Percentiles rank a stretch among this genome's conserved stretches.
Evolutionary conservation across 768 basidiomycete species (phyloP).

Genomic region (Cystobasidium tubakii): DNA sequence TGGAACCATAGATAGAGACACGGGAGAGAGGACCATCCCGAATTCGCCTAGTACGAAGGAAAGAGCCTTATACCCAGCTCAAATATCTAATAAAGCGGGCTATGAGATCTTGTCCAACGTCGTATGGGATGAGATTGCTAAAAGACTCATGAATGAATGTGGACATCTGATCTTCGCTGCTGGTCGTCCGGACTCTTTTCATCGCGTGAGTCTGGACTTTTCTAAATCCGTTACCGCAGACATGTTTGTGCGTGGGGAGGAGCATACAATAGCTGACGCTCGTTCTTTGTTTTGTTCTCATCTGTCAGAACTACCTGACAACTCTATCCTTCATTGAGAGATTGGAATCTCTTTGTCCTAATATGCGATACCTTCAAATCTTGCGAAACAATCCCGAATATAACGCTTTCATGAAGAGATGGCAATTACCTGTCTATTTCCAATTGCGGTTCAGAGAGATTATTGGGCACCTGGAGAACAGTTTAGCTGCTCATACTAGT

Average conservation of each 20-base stretch:
- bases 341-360: conserved; percentile 75
- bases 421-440: conserved; percentile 96
- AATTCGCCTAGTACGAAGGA: conserved; percentile 30
- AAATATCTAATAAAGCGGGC: conserved; percentile 45
- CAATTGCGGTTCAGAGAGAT: conserved; percentile 97
- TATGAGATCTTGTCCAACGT: conserved; percentile 84
- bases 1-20: not conserved
- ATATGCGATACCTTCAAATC: conserved; percentile 60
- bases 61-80: conserved; percentile 16
- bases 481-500: conserved; percentile 49
- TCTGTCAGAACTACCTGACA: conserved; percentile 68
- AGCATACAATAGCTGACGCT: not conserved
- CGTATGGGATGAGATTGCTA: conserved; percentile 77
- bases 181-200: conserved; percentile 82
- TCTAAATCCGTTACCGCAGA: no score
- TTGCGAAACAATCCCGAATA: conserved; percentile 72
- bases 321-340: conserved; percentile 75
- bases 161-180: conserved; percentile 80
- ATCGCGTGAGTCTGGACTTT: conserved; percentile 58
- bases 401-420: conserved; percentile 68
- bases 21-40: not conserved
- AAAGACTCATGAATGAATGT: conserved; percentile 74
- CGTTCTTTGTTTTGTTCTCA: not conserved
- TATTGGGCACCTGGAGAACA: conserved; percentile 66
- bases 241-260: no score